These are phyloP conservation scores for Phytophthora hybrid DNA, from an alignment of 352 stramenopile genomes.

Conservation along the genomic window DNA sequence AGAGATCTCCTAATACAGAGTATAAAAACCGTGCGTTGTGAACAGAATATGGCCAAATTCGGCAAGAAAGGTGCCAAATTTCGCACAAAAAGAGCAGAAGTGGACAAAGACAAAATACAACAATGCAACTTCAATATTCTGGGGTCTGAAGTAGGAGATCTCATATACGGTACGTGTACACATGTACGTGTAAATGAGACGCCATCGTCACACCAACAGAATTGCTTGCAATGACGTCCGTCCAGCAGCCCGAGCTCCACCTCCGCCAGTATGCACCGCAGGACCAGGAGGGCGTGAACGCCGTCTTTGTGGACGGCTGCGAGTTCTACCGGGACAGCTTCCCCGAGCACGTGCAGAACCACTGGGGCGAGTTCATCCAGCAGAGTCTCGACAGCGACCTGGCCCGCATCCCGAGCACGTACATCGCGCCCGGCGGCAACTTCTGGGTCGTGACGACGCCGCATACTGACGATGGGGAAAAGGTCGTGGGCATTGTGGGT, in stretches of 20 bases:
- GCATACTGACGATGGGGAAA: constrained; percentile 2
- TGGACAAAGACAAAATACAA: too few species aligned
- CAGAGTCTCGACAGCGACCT: constrained; percentile 41
- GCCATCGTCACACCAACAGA: too few species aligned
- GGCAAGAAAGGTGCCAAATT: too few species aligned
- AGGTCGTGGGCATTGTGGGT: constrained; percentile 52
- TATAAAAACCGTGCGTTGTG: too few species aligned
- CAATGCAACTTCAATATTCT: too few species aligned
- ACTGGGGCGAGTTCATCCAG: constrained; percentile 43
- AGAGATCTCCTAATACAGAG: too few species aligned
- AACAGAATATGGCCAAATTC: too few species aligned
- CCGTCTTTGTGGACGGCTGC: constrained; percentile 40
- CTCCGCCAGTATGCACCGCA: constrained; percentile 34
- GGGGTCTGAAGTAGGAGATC: too few species aligned
- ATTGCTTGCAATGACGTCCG: not conserved
- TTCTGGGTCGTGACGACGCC: constrained; percentile 52
- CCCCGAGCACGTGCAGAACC: constrained; percentile 22
- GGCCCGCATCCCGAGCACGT: constrained; percentile 36
- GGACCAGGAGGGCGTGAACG: constrained; percentile 31
- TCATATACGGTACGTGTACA: too few species aligned
- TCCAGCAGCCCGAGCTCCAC: constrained; percentile 5
- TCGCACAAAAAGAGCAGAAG: too few species aligned
- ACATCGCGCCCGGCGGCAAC: constrained; percentile 48
- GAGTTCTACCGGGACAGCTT: constrained; percentile 34
- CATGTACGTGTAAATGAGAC: too few species aligned